Evolutionary conservation across 805 yeast genomes (phyloP).

Genomic region (Ogataea corticis): DNA sequence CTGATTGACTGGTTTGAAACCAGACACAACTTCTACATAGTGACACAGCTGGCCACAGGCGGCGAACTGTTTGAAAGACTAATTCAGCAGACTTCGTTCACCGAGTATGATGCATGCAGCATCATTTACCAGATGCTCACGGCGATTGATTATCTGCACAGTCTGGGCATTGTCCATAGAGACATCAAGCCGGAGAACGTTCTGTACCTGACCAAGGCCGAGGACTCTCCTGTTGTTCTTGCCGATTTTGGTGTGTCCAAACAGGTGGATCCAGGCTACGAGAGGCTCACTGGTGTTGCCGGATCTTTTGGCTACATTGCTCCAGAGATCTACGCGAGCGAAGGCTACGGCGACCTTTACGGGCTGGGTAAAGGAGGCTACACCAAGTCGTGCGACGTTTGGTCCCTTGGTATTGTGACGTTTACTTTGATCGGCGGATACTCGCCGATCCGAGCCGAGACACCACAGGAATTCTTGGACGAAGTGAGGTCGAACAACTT

Average conservation of each 20-base stretch:
- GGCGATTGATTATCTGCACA: constrained; percentile 80
- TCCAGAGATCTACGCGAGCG: constrained; percentile 81
- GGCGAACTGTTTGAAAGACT: constrained; percentile 94
- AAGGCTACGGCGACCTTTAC: constrained; percentile 38
- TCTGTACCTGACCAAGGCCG: constrained; percentile 62
- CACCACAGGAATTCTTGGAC: constrained; percentile 72
- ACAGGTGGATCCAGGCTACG: constrained; percentile 40
- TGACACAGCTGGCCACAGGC: constrained; percentile 92
- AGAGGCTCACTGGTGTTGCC: constrained; percentile 35
- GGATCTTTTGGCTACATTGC: constrained; percentile 98
- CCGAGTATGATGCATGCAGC: constrained; percentile 83
- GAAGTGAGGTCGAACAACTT: constrained; percentile 76
- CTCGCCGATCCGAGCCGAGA: constrained; percentile 87
- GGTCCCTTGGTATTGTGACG: constrained; percentile 93
- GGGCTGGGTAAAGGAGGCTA: constrained; percentile 61
- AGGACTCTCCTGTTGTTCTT: constrained; percentile 71
- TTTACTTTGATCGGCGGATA: constrained; percentile 90
- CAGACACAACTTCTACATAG: constrained; percentile 87
- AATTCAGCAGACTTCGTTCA: constrained; percentile 74
- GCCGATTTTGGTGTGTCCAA: constrained; percentile 98
- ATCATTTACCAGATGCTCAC: constrained; percentile 72
- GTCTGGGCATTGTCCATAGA: constrained; percentile 80
- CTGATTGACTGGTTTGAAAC: constrained; percentile 93
- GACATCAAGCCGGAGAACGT: constrained; percentile 95
- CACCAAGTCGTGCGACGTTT: constrained; percentile 92